Evolutionary conservation across 2,329 filamentous ascomycete species (phyloP).

Genomic region (Microdochium paspali): DNA sequence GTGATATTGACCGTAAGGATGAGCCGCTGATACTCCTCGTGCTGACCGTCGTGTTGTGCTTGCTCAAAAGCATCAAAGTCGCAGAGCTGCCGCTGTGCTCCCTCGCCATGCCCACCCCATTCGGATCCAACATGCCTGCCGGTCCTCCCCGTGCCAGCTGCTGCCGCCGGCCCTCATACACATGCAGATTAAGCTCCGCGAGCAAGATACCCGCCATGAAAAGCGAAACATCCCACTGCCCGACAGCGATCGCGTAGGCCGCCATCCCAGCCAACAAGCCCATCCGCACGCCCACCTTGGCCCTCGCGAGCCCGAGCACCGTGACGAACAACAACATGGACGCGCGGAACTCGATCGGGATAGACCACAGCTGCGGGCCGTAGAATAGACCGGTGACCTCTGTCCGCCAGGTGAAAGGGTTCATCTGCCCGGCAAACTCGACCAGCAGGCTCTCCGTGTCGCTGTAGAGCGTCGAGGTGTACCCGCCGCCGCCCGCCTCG

Average conservation of each 20-base stretch:
- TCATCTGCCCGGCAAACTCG: conserved; percentile 6
- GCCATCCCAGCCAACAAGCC: conserved; percentile 1
- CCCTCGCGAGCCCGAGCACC: conserved; percentile 11
- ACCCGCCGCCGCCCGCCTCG: too few species aligned
- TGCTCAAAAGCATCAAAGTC: too few species aligned
- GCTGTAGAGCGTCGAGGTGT: conserved; percentile 1
- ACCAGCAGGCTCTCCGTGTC: neutral
- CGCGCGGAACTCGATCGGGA: conserved; percentile 12
- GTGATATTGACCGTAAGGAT: too few species aligned
- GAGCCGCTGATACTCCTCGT: neutral
- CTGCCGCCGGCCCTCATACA: neutral
- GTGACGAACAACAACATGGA: conserved; percentile 4
- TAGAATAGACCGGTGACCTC: conserved; percentile 22
- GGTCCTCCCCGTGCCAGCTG: neutral
- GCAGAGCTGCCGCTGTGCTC: neutral
- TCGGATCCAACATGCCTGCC: neutral
- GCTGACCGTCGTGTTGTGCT: neutral
- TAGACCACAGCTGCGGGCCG: conserved; percentile 11
- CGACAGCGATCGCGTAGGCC: conserved; percentile 5
- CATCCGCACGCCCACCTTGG: conserved; percentile 5
- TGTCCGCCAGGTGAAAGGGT: conserved; percentile 19
- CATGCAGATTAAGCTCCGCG: conserved; percentile 5
- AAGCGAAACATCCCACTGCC: conserved; percentile 9
- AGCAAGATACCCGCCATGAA: conserved; percentile 12
- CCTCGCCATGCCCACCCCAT: neutral